Evolutionary conservation across 1,284 basidiomycete genomes (phyloP).

Genomic region (Ceratorhiza oryzae-sativae): DNA sequence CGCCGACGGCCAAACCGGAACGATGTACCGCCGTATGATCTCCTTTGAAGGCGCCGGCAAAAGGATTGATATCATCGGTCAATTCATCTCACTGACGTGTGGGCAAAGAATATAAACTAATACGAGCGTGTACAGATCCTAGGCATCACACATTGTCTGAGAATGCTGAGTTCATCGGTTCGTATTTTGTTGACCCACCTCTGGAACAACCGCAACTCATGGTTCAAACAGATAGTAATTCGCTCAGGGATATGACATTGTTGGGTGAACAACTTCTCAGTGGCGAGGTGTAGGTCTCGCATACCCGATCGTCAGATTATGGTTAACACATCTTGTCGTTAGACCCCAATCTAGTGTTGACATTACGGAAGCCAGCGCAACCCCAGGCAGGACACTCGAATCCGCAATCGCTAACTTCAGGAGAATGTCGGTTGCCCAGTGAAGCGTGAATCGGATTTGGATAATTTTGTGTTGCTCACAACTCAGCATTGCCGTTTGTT

Average conservation of each 20-base stretch:
- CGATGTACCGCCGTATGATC: constrained; percentile 13
- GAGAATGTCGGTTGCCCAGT: neutral
- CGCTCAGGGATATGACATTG: neutral
- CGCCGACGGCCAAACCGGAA: neutral
- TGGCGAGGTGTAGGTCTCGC: neutral
- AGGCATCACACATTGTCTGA: neutral
- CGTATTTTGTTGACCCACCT: neutral
- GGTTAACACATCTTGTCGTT: no score
- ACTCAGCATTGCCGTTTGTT: no score
- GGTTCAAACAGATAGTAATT: neutral
- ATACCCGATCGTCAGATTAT: neutral
- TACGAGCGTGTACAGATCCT: constrained; percentile 7
- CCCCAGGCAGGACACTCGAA: neutral
- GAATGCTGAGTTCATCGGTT: neutral
- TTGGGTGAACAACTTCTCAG: constrained; percentile 1
- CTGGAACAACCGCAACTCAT: neutral
- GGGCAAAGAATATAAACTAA: no score
- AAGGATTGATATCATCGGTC: constrained; percentile 26
- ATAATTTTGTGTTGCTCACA: neutral
- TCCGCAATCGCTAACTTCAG: neutral
- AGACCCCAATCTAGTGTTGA: neutral
- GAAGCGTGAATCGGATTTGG: no score
- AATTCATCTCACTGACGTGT: no score
- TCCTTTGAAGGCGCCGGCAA: constrained; percentile 8
- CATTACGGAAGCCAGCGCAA: neutral